These are phyloP conservation scores for Moringa oleifera DNA, from an alignment of 345 rosid genomes.

Conservation along the genomic window DNA sequence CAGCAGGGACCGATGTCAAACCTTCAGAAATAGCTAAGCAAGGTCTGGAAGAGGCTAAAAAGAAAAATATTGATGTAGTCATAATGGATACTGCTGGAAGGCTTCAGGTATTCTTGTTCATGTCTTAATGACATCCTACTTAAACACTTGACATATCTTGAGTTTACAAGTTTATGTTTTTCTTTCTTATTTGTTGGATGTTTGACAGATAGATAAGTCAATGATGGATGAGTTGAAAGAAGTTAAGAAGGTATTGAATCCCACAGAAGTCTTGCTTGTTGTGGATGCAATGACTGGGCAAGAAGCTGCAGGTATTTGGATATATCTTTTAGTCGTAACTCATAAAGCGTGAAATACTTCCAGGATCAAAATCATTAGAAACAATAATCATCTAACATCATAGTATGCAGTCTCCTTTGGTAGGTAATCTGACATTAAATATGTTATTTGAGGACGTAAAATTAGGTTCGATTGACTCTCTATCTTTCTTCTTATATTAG, in stretches of 20 bases:
- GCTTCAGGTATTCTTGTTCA: constrained; percentile 61
- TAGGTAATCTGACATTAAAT: background rate
- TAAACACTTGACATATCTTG: background rate
- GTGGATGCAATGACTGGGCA: constrained; percentile 99
- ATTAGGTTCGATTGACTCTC: background rate
- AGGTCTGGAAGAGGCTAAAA: constrained; percentile 84
- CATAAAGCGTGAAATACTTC: background rate
- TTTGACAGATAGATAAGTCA: constrained; percentile 75
- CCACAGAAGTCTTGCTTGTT: constrained; percentile 90
- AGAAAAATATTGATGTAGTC: constrained; percentile 76
- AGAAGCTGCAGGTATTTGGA: constrained; percentile 85
- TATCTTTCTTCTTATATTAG: background rate
- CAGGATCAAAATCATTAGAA: background rate
- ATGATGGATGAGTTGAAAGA: constrained; percentile 99
- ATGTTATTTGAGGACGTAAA: background rate
- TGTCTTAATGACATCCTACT: background rate
- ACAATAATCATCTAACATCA: too few species aligned
- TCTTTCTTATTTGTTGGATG: background rate
- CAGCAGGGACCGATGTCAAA: constrained; percentile 78
- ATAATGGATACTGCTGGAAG: constrained; percentile 97
- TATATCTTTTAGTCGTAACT: background rate
- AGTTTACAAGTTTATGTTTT: too few species aligned
- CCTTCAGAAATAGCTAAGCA: constrained; percentile 88
- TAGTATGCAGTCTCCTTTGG: background rate
- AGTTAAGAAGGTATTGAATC: constrained; percentile 77